Percentiles rank a stretch among this genome's conserved stretches.
Conservation (phyloP, 345 rosid species). For the Aurinia saxatilis region DNA sequence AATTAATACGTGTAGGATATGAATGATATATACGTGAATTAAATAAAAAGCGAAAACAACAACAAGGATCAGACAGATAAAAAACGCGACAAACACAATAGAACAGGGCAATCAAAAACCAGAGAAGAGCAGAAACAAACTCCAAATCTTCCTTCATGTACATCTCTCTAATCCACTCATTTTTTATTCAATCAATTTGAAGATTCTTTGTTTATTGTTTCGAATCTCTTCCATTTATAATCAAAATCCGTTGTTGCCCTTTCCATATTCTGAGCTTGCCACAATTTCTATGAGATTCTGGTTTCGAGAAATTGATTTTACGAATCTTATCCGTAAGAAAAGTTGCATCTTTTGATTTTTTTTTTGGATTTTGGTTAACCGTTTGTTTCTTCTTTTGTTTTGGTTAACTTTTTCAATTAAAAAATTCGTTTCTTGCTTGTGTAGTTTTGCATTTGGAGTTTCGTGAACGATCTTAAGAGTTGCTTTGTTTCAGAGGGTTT, state of each 20-base stretch:
- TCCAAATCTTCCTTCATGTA: constrained; percentile 20
- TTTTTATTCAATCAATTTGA: background rate
- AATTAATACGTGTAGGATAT: constrained; percentile 16
- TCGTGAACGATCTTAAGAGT: background rate
- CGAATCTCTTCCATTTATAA: background rate
- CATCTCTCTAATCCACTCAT: background rate
- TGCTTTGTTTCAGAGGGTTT: background rate
- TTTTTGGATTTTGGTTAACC: background rate
- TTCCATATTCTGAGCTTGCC: background rate
- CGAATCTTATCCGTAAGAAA: background rate
- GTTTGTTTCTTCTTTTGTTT: constrained; percentile 3
- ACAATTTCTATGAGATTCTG: background rate
- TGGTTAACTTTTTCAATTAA: background rate
- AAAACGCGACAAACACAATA: constrained; percentile 5
- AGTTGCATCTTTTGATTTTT: background rate
- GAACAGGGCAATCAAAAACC: background rate
- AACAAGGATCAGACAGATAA: constrained; percentile 18
- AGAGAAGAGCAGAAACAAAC: constrained; percentile 4
- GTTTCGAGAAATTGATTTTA: constrained; percentile 4
- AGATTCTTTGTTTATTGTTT: background rate
- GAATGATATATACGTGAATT: constrained; percentile 16
- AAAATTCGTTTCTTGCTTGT: background rate
- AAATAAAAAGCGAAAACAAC: constrained; percentile 11
- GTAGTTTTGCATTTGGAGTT: constrained; percentile 7
- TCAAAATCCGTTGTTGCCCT: background rate